Evolutionary conservation across 352 stramenopile genomes (phyloP), one percentile per base, ranked within the genome.

Genomic region (Globisporangium orthogonon): DNA sequence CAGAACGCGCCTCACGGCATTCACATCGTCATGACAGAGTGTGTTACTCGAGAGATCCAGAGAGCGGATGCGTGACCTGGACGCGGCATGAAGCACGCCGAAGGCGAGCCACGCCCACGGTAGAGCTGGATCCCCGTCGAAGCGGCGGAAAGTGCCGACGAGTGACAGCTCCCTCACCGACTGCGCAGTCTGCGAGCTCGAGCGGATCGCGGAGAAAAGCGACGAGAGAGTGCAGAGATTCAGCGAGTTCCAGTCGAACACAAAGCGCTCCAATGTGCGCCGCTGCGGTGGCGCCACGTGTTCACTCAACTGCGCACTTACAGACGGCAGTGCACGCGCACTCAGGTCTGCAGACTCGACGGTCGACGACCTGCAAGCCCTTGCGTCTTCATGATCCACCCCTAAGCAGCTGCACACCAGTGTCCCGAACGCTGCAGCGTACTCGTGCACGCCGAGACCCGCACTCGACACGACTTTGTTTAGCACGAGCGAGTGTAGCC

Each of bases 41-140:
- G 70, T 46, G 35, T 79, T 81, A 28, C 60, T 54, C 14, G 75
- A 83, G 2, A 86, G 28, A 51, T 86, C 70, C 28, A 86, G 40
- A 18, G 50, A 28, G 30, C 9, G 47, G 14, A 69, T 54, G 23
- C 28, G 49, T 35, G 62, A 67, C 17, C 50, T 63, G 1, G 61
- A 76, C 4, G 39, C 23, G 3, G 30, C 45, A 50, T 66, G 66
- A n/a, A 70, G 64, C 18, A 79, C 37, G 11, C 62, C 68, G 43
- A 66, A 71, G 2, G 61, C 54, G 35, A 83, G 35, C 75, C 75
- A 86, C 9, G 67, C 35, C 75, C 75, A 83, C 15, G 61, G 58
- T 9, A 69, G 29, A 1, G 28, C 37, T 2, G 54, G 43, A 15
- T 59, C 66, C 11, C 66, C 63, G 23, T 69, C 48, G 31, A 74